These are phyloP conservation scores for Aspergillus asperescens DNA, from an alignment of 495 filamentous ascomycete genomes.

Conservation along the genomic window DNA sequence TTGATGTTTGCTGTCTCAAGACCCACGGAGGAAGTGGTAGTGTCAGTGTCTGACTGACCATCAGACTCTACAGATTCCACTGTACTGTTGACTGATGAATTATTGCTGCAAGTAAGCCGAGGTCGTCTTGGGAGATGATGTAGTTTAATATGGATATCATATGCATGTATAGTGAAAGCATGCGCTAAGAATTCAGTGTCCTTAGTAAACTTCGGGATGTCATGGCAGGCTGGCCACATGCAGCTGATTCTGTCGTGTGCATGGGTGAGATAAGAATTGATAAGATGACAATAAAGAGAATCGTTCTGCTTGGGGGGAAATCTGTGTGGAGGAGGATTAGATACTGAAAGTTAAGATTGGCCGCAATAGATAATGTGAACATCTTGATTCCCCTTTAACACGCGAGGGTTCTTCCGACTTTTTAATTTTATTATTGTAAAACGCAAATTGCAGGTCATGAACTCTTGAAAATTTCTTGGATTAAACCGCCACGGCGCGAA, in stretches of 20 bases:
- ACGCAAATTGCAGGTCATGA: constrained; percentile 21
- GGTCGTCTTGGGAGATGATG: constrained; percentile 4
- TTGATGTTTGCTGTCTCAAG: neutral
- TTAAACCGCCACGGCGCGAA: constrained; percentile 48
- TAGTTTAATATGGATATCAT: constrained; percentile 18
- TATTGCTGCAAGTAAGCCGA: neutral
- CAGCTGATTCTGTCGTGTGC: constrained; percentile 25
- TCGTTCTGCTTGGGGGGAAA: constrained; percentile 27
- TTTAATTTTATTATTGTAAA: constrained; percentile 6
- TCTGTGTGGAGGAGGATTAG: constrained; percentile 26
- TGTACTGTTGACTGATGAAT: neutral
- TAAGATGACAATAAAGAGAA: constrained; percentile 29
- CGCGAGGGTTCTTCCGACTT: constrained; percentile 13
- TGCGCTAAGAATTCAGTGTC: constrained; percentile 28
- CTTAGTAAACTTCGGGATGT: constrained; percentile 19
- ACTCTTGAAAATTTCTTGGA: constrained; percentile 43
- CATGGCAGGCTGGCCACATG: constrained; percentile 24
- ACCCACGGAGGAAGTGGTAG: neutral
- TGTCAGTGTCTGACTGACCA: neutral
- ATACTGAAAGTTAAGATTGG: constrained; percentile 22
- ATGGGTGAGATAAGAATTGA: constrained; percentile 22
- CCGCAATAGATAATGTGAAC: constrained; percentile 28
- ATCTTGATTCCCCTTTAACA: constrained; percentile 18
- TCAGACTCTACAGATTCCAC: neutral
- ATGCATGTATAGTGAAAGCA: constrained; percentile 19